Conservation (phyloP, 129 eudicot genomes). For the Dittrichia graveolens region DNA sequence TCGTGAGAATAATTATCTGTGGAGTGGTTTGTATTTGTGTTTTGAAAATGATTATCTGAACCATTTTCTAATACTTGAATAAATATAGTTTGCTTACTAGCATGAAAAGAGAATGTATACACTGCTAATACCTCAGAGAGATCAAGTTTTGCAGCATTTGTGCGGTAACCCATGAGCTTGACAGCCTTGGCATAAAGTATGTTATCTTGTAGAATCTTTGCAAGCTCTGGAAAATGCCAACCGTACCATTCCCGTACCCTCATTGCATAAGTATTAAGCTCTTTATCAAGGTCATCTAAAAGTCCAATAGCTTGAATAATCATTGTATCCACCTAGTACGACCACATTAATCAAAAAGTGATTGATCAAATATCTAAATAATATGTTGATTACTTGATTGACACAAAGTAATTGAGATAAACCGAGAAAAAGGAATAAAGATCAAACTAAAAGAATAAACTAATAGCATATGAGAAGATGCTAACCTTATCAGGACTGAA, state of each 20-base stretch:
- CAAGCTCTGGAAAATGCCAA: constrained; percentile 87
- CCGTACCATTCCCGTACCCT: constrained; percentile 88
- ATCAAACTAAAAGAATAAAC: too few relatives aligned
- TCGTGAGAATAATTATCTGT: too few relatives aligned
- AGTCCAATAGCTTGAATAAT: constrained; percentile 79
- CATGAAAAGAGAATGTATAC: not conserved
- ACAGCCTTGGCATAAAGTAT: constrained; percentile 79
- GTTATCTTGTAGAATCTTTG: constrained; percentile 77
- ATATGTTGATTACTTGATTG: too few relatives aligned
- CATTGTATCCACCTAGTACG: constrained; percentile 70
- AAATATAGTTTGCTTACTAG: too few relatives aligned
- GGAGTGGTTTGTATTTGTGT: too few relatives aligned
- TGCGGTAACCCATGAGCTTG: constrained; percentile 67
- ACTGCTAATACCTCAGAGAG: constrained; percentile 58
- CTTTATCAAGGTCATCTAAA: constrained; percentile 96
- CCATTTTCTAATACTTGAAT: too few relatives aligned
- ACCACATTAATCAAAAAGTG: not conserved
- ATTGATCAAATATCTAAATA: not conserved
- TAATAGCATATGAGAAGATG: not conserved
- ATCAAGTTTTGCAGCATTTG: constrained; percentile 67
- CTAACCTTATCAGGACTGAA: constrained; percentile 78
- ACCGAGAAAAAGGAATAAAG: too few relatives aligned
- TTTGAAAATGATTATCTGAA: too few relatives aligned
- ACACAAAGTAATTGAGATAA: too few relatives aligned
- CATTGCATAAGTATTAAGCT: constrained; percentile 82